These are phyloP conservation scores for Carallia brachiata DNA, from an alignment of 345 rosid genomes.

Conservation along the genomic window DNA sequence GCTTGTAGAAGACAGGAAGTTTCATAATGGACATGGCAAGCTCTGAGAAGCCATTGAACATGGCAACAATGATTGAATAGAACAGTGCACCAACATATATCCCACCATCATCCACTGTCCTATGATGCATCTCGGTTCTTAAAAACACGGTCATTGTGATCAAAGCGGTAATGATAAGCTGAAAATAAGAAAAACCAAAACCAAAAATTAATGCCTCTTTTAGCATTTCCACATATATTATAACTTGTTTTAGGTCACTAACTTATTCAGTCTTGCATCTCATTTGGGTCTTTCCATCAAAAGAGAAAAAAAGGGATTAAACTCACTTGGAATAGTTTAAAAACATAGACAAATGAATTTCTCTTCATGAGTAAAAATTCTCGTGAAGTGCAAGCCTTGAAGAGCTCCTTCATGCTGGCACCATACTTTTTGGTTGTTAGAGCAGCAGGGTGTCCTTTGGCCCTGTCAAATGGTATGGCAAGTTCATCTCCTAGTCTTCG, in stretches of 20 bases:
- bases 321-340: slow-evolving; percentile 49
- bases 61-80: slow-evolving; percentile 43
- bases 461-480: slow-evolving; percentile 64
- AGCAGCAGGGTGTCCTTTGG: slow-evolving; percentile 72
- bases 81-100: slow-evolving; percentile 67
- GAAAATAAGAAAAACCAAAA: slow-evolving; percentile 17
- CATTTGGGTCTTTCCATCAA: too few species aligned
- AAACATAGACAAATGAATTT: slow-evolving; percentile 73
- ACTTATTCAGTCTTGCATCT: too few species aligned
- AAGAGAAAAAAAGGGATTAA: neutral
- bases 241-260: neutral
- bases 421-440: slow-evolving; percentile 66
- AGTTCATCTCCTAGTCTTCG: slow-evolving; percentile 60
- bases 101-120: slow-evolving; percentile 58
- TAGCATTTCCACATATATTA: too few species aligned
- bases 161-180: slow-evolving; percentile 56
- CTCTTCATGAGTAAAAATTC: slow-evolving; percentile 87
- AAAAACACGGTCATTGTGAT: slow-evolving; percentile 61
- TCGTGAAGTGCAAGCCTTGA: slow-evolving; percentile 71
- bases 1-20: slow-evolving; percentile 91
- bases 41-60: slow-evolving; percentile 85
- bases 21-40: slow-evolving; percentile 68
- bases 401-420: slow-evolving; percentile 52
- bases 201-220: neutral
- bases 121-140: slow-evolving; percentile 67